Percentiles rank a stretch among this genome's conserved stretches.
phyloP scores from a whole-genome alignment of 768 basidiomycete species.

The Agrocybe praecox region DNA sequence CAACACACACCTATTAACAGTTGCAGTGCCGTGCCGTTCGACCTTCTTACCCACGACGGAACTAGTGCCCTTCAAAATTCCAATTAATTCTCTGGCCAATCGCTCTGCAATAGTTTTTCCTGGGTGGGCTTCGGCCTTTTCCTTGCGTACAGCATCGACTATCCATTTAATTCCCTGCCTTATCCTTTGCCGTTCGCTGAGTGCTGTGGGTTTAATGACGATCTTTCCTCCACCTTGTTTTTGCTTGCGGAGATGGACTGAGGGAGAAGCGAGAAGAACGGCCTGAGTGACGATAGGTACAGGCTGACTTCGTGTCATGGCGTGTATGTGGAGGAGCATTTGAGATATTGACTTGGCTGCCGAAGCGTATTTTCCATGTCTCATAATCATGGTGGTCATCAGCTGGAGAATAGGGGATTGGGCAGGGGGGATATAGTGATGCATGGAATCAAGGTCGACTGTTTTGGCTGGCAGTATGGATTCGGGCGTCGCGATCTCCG shows the following conservation, averaged over 20 bases:
- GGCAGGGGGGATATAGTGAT: slow-evolving; percentile 63
- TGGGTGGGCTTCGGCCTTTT: slow-evolving; percentile 45
- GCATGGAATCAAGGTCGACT: slow-evolving; percentile 32
- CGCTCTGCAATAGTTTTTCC: slow-evolving; percentile 67
- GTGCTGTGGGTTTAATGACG: slow-evolving; percentile 65
- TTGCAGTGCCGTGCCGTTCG: neutral
- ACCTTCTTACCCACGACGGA: slow-evolving; percentile 16
- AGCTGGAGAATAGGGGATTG: slow-evolving; percentile 76
- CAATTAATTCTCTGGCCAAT: slow-evolving; percentile 78
- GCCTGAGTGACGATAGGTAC: slow-evolving; percentile 80
- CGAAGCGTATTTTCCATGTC: slow-evolving; percentile 63
- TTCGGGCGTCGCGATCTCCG: neutral
- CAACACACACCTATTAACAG: slow-evolving; percentile 8
- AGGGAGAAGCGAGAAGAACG: slow-evolving; percentile 67
- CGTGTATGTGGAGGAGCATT: slow-evolving; percentile 74
- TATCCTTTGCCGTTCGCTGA: slow-evolving; percentile 81
- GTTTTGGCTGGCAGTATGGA: neutral
- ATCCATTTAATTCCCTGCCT: slow-evolving; percentile 75
- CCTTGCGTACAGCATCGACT: slow-evolving; percentile 57
- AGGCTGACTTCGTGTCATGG: slow-evolving; percentile 76
- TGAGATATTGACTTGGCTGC: slow-evolving; percentile 57
- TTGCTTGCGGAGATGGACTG: slow-evolving; percentile 61
- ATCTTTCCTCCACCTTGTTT: slow-evolving; percentile 68
- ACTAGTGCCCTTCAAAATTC: slow-evolving; percentile 64
- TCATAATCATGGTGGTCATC: slow-evolving; percentile 62